Base-by-base conservation (phyloP, 352 stramenopile species). In the Phytophthora citricola region DNA sequence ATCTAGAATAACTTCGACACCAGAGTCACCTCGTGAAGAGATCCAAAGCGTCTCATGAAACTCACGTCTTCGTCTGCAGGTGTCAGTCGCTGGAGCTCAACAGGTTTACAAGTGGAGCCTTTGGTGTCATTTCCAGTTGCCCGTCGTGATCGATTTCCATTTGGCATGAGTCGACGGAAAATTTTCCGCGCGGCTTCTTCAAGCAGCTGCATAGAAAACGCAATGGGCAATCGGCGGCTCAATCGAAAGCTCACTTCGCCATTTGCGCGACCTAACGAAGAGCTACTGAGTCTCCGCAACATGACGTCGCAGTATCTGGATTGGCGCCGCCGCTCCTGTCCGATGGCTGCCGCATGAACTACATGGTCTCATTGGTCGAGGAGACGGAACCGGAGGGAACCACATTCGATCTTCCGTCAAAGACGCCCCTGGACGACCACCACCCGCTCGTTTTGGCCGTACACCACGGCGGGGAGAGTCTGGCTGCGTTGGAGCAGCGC, bases 301-400 rank as follows among this genome's bases (percentile, higher is more conserved):
- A 65, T 57, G 47, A 36, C 31, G 31, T 36, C 31, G 9, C 31
- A 36, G 2, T 61, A 53, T 14, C 9, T 65, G 38, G 39, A 62
- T 17, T 60, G 34, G 22, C 66, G 39, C 41, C 41, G 47, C 17
- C 66, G 66, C 31, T 75, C 49, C 45, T 63, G 4, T 71, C 66
- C 8, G 55, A 71, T 7, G 45, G 61, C 38, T 68, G 14, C n/a
- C 27, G 39, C 7, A 45, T 66, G 17, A 38, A 39, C 20, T 48
- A 44, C 43, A 17, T 55, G 7, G 24, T 52, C 10, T 29, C 48
- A 5, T 36, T 39, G 27, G 22, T 12, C n/a, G 41, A 65, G 8
- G 9, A 50, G 11, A 45, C 20, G 5, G 20, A 68, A 11, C 14
- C 31, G 31, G 31, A 63, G 6, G 29, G 38, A 12, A 24, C 38